Conservation (phyloP, 768 basidiomycete genomes). For the Collybiopsis luxurians region DNA sequence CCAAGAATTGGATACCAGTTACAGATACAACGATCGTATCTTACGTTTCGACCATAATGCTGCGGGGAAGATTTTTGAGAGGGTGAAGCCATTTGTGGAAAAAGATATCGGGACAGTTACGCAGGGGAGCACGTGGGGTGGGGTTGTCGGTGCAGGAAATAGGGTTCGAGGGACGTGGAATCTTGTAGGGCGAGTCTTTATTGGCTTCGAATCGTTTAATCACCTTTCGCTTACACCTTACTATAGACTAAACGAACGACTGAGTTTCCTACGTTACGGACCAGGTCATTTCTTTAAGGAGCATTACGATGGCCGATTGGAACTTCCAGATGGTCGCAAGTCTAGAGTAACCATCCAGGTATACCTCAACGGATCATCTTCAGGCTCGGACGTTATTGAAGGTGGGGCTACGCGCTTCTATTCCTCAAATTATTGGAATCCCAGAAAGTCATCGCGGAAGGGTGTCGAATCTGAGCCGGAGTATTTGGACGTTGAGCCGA, state of each 20-base stretch:
- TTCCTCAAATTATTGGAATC: constrained; percentile 19
- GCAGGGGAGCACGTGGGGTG: constrained; percentile 29
- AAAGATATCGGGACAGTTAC: constrained; percentile 32
- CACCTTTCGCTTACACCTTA: not conserved
- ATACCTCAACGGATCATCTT: constrained; percentile 40
- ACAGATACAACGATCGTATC: constrained; percentile 40
- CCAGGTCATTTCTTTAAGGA: constrained; percentile 38
- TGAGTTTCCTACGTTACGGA: constrained; percentile 43
- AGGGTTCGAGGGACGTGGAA: constrained; percentile 28
- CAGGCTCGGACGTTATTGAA: constrained; percentile 18
- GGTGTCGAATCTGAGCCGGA: constrained; percentile 8
- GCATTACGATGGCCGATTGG: constrained; percentile 35
- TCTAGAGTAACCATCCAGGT: constrained; percentile 42
- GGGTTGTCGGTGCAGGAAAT: constrained; percentile 24
- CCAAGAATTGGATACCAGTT: constrained; percentile 32
- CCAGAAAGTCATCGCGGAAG: not conserved
- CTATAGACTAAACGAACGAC: constrained; percentile 36
- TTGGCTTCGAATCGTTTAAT: not conserved
- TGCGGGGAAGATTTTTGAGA: constrained; percentile 31
- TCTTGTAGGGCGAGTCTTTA: constrained; percentile 29
- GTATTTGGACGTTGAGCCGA: constrained; percentile 39
- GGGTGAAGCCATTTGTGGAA: constrained; percentile 34
- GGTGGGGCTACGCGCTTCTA: constrained; percentile 41
- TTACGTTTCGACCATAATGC: constrained; percentile 31
- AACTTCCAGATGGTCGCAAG: constrained; percentile 33